These are phyloP conservation scores for Diaporthe longicolla DNA, from an alignment of 2,329 filamentous ascomycete species.

Conservation along the genomic window DNA sequence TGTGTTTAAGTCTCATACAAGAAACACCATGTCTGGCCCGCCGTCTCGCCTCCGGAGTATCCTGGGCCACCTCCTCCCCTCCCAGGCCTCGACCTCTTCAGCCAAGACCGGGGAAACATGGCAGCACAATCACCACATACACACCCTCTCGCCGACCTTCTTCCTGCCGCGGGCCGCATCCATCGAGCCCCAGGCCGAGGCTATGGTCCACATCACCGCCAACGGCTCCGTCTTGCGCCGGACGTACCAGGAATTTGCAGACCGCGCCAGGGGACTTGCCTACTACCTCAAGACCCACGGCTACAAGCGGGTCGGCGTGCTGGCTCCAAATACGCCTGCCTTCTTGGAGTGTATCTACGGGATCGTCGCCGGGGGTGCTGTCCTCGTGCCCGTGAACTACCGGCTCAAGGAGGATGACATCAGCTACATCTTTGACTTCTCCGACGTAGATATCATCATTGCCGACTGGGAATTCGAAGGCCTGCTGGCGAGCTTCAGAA, in stretches of 20 bases:
- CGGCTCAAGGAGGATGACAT: conserved; percentile 86
- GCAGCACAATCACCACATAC: conserved; percentile 71
- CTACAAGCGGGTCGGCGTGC: conserved; percentile 83
- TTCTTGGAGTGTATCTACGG: conserved; percentile 94
- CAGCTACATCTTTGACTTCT: conserved; percentile 89
- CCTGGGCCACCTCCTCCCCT: conserved; percentile 60
- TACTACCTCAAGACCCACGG: conserved; percentile 86
- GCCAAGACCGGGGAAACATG: conserved; percentile 49
- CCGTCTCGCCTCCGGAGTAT: conserved; percentile 73
- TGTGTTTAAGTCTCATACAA: not conserved
- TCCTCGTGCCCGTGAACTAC: conserved; percentile 78
- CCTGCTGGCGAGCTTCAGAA: conserved; percentile 77
- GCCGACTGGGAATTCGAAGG: conserved; percentile 84
- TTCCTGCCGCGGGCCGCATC: conserved; percentile 88
- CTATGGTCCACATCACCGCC: conserved; percentile 87
- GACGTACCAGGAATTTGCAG: conserved; percentile 85
- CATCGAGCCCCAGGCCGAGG: conserved; percentile 88
- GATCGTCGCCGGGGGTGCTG: conserved; percentile 83
- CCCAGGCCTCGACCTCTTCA: conserved; percentile 43
- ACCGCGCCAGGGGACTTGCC: conserved; percentile 87
- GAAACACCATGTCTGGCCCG: conserved; percentile 71
- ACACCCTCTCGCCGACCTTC: conserved; percentile 87
- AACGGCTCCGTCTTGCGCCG: conserved; percentile 82
- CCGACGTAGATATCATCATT: conserved; percentile 88
- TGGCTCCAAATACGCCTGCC: conserved; percentile 93